phyloP scores from a whole-genome alignment of 225 moss, liverwort and hornwort genomes.

The Pseudisothecium myosuroides region DNA sequence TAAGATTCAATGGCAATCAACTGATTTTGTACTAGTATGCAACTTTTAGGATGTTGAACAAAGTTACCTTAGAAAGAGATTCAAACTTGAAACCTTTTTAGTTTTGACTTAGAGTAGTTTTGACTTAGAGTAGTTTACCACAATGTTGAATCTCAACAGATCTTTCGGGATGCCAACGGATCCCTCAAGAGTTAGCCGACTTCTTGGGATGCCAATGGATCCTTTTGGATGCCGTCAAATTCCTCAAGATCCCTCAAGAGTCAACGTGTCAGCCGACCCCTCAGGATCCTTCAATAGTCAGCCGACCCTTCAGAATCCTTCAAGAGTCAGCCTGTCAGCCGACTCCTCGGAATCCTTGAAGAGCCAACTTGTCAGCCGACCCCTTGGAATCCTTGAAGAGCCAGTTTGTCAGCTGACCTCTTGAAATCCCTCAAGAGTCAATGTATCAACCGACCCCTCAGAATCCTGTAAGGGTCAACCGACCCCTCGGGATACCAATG shows the following conservation, averaged over 20 bases:
- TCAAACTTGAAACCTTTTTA: no score
- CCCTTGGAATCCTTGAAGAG: no score
- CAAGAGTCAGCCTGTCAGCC: no score
- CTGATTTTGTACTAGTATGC: neutral
- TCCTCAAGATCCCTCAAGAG: no score
- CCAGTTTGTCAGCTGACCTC: no score
- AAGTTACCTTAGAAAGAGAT: neutral
- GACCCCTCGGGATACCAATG: no score
- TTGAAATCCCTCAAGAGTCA: no score
- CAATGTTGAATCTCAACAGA: fast-evolving
- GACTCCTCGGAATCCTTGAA: no score
- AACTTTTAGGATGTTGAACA: neutral
- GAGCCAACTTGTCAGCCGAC: neutral
- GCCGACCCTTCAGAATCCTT: neutral
- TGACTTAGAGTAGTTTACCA: no score
- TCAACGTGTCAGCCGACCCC: neutral
- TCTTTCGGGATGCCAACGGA: fast-evolving
- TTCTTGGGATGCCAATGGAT: fast-evolving
- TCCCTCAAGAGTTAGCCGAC: fast-evolving
- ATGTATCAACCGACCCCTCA: neutral
- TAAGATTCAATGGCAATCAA: neutral
- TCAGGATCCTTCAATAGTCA: no score
- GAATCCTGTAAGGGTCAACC: no score
- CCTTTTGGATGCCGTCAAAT: fast-evolving
- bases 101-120: no score